phyloP scores from a whole-genome alignment of 441 rosid genomes.

The Aquilaria agallochum region DNA sequence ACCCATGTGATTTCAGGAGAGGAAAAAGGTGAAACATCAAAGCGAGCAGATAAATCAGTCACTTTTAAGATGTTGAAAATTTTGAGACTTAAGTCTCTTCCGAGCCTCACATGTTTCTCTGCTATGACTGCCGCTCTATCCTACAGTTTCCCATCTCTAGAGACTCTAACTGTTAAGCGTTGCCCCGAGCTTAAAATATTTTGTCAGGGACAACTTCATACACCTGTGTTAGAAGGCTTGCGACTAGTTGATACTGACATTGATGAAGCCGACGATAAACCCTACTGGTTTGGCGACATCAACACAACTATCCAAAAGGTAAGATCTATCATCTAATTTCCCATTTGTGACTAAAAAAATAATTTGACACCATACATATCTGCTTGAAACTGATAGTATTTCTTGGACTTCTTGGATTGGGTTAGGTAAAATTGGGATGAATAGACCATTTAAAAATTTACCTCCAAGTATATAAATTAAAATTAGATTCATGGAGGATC shows the following conservation, averaged over 20 bases:
- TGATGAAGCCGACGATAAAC: not conserved
- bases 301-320: conserved; percentile 4
- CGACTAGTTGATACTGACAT: not conserved
- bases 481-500: too few relatives aligned
- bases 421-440: too few relatives aligned
- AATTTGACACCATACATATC: too few relatives aligned
- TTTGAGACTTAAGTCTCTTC: conserved; percentile 13
- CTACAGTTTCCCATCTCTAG: conserved; percentile 23
- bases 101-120: conserved; percentile 25
- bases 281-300: conserved; percentile 4
- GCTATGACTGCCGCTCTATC: not conserved
- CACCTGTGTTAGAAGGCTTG: conserved; percentile 1
- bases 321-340: too few relatives aligned
- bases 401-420: too few relatives aligned
- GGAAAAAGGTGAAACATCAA: not conserved
- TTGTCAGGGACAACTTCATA: not conserved
- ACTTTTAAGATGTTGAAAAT: conserved; percentile 8
- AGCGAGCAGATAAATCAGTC: not conserved
- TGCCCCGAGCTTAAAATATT: conserved; percentile 24
- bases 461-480: too few relatives aligned
- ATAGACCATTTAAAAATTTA: too few relatives aligned
- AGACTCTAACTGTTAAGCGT: conserved; percentile 3
- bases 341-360: too few relatives aligned
- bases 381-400: too few relatives aligned
- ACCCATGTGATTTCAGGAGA: conserved; percentile 1